A percentile compares a stretch with the other conserved stretches of the same genome.
Conservation (phyloP, 2,329 filamentous ascomycete species). For the Trichophyton rubrum region DNA sequence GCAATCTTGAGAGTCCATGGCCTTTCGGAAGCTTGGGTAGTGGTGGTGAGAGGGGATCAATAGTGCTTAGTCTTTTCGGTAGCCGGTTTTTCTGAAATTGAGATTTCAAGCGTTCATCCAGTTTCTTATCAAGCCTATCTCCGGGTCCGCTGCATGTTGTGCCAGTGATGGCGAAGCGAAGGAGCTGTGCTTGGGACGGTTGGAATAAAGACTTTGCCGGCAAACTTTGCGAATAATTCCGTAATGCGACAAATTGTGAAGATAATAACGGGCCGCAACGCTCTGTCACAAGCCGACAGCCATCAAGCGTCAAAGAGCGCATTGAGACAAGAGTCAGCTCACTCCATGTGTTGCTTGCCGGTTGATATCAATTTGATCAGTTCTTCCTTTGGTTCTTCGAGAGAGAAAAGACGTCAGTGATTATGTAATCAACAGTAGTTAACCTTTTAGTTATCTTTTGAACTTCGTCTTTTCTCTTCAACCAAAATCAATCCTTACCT, state of each 20-base stretch:
- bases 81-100: slow-evolving; percentile 13
- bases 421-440: no score
- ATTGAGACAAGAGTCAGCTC: slow-evolving; percentile 1
- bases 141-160: slow-evolving; percentile 11
- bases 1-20: slow-evolving; percentile 6
- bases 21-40: neutral
- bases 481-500: neutral
- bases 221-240: neutral
- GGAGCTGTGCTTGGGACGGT: slow-evolving; percentile 19
- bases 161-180: slow-evolving; percentile 24
- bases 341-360: neutral
- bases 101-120: slow-evolving; percentile 14
- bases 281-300: neutral
- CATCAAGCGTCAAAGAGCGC: slow-evolving; percentile 5
- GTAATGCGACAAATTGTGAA: neutral
- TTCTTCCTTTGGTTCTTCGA: neutral
- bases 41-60: neutral
- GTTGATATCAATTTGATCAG: neutral
- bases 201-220: neutral
- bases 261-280: neutral
- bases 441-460: no score
- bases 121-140: neutral
- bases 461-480: neutral
- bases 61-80: neutral
- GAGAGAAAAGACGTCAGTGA: neutral